Percentiles rank a stretch among this genome's conserved stretches.
Evolutionary conservation across 2,329 filamentous ascomycete species (phyloP).

Genomic region (Cladosporium velox): DNA sequence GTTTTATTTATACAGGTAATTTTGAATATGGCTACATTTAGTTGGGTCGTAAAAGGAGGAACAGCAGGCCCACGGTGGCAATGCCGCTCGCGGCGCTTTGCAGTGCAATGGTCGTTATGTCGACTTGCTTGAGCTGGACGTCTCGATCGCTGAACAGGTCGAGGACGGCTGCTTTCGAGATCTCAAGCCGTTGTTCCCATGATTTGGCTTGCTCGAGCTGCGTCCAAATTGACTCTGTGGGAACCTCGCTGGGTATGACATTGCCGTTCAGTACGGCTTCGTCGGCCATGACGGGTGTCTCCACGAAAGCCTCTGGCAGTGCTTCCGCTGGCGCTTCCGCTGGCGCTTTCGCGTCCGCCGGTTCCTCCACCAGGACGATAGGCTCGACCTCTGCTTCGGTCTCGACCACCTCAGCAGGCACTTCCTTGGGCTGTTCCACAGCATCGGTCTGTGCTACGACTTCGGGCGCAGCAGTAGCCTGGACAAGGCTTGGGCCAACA

Average conservation of each 20-base stretch:
- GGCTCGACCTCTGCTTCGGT: conserved; percentile 3
- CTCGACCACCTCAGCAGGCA: conserved; percentile 25
- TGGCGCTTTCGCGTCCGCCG: not conserved
- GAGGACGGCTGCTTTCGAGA: conserved; percentile 27
- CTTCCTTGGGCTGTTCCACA: conserved; percentile 26
- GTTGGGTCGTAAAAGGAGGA: conserved; percentile 37
- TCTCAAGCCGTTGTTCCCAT: conserved; percentile 18
- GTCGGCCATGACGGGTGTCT: not conserved
- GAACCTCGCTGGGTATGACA: not conserved
- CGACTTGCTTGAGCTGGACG: conserved; percentile 48
- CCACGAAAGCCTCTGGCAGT: not conserved
- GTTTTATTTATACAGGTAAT: conserved; percentile 11
- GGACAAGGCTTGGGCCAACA: conserved; percentile 14
- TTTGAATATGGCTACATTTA: conserved; percentile 18
- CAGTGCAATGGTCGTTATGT: conserved; percentile 49
- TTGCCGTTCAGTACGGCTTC: not conserved
- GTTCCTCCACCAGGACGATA: not conserved
- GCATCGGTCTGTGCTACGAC: conserved; percentile 30
- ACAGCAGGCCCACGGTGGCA: conserved; percentile 38
- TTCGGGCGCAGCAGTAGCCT: conserved; percentile 18
- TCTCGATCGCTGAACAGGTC: conserved; percentile 47
- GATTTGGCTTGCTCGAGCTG: conserved; percentile 12
- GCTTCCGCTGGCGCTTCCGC: conserved; percentile 6
- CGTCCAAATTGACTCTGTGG: not conserved
- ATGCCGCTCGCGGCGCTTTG: conserved; percentile 48